phyloP scores from a whole-genome alignment of 371 early-diverging fungal species.

The Mucor circinelloides region DNA sequence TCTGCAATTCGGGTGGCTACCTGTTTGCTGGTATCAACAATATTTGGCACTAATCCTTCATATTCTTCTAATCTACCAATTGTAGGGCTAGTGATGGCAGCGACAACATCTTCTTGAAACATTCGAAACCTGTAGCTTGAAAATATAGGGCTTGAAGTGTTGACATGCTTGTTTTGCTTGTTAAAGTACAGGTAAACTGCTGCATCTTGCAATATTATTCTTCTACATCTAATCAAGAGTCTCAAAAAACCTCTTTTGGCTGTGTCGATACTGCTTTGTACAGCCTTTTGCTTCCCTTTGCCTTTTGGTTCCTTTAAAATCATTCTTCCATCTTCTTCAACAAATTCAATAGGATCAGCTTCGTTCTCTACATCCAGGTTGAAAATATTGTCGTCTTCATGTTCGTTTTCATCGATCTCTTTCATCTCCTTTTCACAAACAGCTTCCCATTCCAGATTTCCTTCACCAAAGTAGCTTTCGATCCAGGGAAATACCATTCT shows the following conservation, averaged over 20 bases:
- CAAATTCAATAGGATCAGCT: too few species aligned
- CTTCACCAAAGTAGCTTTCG: too few species aligned
- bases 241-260: conserved; percentile 5
- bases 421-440: conserved; percentile 2
- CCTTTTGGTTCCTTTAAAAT: too few species aligned
- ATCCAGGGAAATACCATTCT: too few species aligned
- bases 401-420: conserved; percentile 3
- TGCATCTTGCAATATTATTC: conserved; percentile 4
- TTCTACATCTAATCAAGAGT: conserved; percentile 2
- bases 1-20: not conserved
- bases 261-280: too few species aligned
- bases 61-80: conserved; percentile 8
- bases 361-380: too few species aligned
- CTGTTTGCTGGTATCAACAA: conserved; percentile 2
- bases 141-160: too few species aligned
- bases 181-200: conserved; percentile 3
- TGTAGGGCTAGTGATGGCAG: not conserved
- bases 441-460: not conserved
- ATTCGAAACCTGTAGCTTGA: too few species aligned
- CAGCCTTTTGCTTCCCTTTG: too few species aligned
- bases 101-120: conserved; percentile 1
- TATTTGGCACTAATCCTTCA: conserved; percentile 2
- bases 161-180: conserved; percentile 6
- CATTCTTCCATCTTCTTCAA: too few species aligned
- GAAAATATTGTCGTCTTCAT: too few species aligned